phyloP scores from a whole-genome alignment of 805 yeast species.

The Blastobotrys muscicola region DNA sequence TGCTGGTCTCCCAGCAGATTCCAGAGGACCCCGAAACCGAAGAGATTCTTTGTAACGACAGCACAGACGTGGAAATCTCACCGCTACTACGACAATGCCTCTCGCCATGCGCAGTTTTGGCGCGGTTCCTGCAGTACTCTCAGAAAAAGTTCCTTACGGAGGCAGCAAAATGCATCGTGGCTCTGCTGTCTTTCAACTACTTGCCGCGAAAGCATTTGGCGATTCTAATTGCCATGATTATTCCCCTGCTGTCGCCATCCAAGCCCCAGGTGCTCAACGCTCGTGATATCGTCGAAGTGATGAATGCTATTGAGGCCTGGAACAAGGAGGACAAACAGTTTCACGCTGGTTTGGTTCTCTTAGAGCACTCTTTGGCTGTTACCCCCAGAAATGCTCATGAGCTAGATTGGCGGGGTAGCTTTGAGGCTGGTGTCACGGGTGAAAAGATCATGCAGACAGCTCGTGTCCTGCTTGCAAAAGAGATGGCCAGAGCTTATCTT shows the following conservation, averaged over 20 bases:
- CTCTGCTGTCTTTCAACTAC: slow-evolving; percentile 22
- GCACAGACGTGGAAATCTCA: slow-evolving; percentile 5
- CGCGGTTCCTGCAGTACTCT: slow-evolving; percentile 9
- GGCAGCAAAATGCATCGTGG: slow-evolving; percentile 16
- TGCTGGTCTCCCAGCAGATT: slow-evolving; percentile 12
- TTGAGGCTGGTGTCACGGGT: slow-evolving; percentile 7
- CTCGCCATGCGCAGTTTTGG: slow-evolving; percentile 26
- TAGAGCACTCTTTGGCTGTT: slow-evolving; percentile 10
- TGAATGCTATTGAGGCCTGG: slow-evolving; percentile 19
- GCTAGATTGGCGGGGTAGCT: slow-evolving; percentile 16
- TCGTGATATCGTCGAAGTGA: slow-evolving; percentile 11
- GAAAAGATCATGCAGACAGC: slow-evolving; percentile 10
- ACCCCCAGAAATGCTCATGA: background rate
- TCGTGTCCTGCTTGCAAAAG: slow-evolving; percentile 14
- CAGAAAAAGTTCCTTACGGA: slow-evolving; percentile 6
- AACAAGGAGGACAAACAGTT: background rate
- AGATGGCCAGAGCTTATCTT: slow-evolving; percentile 18
- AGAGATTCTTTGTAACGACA: slow-evolving; percentile 3
- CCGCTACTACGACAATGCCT: slow-evolving; percentile 21
- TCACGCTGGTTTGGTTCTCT: slow-evolving; percentile 9
- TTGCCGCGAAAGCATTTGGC: slow-evolving; percentile 18
- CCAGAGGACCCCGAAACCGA: slow-evolving; percentile 6
- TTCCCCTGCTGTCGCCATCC: slow-evolving; percentile 10
- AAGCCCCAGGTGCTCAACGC: slow-evolving; percentile 11
- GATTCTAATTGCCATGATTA: slow-evolving; percentile 13